Percentiles rank a stretch among this genome's conserved stretches.
Evolutionary conservation across 2,329 filamentous ascomycete genomes (phyloP).

Genomic region (Neopestalotiopsis sp.): DNA sequence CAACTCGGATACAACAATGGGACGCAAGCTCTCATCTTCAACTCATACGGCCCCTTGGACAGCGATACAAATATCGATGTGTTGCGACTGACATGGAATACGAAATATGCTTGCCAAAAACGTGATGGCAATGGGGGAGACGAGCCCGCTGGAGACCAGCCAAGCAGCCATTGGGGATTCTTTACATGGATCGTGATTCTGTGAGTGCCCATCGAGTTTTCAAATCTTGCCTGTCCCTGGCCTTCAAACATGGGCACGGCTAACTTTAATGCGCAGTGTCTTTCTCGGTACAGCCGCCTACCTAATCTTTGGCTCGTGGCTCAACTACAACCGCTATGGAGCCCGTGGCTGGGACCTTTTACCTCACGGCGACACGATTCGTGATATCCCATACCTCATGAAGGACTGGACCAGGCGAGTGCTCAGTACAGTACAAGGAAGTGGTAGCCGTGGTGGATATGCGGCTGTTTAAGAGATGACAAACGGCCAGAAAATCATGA

Average conservation of each 20-base stretch:
- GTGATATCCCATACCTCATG: conserved; percentile 89
- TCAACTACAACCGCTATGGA: conserved; percentile 97
- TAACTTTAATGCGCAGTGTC: conserved; percentile 56
- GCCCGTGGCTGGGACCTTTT: conserved; percentile 94
- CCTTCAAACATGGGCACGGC: background rate
- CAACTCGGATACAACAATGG: conserved; percentile 50
- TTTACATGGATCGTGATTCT: conserved; percentile 97
- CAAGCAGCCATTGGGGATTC: conserved; percentile 79
- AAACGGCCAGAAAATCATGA: background rate
- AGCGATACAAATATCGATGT: conserved; percentile 63
- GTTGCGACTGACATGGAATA: conserved; percentile 81
- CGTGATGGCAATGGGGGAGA: conserved; percentile 29
- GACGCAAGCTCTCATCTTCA: conserved; percentile 72
- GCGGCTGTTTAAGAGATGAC: conserved; percentile 73
- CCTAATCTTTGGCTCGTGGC: conserved; percentile 97
- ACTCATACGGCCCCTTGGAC: conserved; percentile 69
- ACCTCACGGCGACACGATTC: conserved; percentile 89
- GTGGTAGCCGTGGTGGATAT: conserved; percentile 87
- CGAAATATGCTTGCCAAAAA: conserved; percentile 82
- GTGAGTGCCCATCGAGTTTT: conserved; percentile 57
- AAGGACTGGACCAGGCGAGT: conserved; percentile 86
- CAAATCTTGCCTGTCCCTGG: background rate
- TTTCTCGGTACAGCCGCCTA: conserved; percentile 89
- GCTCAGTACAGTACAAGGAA: conserved; percentile 82
- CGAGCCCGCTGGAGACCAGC: conserved; percentile 42